These are phyloP conservation scores for Suillus placidus DNA, from an alignment of 768 basidiomycete species.

Conservation along the genomic window DNA sequence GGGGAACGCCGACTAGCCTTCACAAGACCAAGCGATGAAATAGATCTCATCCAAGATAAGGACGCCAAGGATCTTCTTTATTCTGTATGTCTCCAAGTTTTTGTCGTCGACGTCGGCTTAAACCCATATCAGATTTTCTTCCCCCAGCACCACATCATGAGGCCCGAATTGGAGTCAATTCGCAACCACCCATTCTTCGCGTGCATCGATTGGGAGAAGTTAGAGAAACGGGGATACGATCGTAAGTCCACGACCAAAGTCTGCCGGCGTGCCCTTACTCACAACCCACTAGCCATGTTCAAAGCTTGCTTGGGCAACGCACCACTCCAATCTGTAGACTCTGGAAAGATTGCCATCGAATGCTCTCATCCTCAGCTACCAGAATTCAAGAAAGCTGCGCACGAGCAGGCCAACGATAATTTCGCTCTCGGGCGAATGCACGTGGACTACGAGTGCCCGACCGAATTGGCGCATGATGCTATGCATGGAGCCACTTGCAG, in stretches of 20 bases:
- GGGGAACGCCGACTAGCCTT: not conserved
- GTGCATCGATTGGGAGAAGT: conserved; percentile 11
- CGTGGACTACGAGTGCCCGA: not conserved
- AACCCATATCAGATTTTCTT: conserved; percentile 3
- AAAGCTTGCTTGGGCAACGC: conserved; percentile 1
- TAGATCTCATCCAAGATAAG: conserved; percentile 9
- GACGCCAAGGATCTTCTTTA: conserved; percentile 15
- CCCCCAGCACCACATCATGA: conserved; percentile 7
- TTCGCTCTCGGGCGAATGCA: not conserved
- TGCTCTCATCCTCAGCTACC: not conserved
- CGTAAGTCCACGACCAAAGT: conserved; percentile 1
- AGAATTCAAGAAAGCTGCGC: not conserved
- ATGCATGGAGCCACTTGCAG: conserved; percentile 5
- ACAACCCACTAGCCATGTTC: conserved; percentile 3
- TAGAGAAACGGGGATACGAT: conserved; percentile 14
- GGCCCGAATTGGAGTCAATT: conserved; percentile 15
- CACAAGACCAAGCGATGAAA: conserved; percentile 8
- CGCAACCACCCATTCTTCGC: conserved; percentile 15
- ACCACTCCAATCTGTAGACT: conserved; percentile 1
- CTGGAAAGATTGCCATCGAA: not conserved
- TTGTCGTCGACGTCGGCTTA: not conserved
- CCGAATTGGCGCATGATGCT: not conserved
- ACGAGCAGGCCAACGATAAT: not conserved
- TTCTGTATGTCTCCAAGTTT: not conserved
- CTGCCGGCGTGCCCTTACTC: not conserved